phyloP scores from a whole-genome alignment of 2,329 filamentous ascomycete genomes.

The Grosmannia huntii region DNA sequence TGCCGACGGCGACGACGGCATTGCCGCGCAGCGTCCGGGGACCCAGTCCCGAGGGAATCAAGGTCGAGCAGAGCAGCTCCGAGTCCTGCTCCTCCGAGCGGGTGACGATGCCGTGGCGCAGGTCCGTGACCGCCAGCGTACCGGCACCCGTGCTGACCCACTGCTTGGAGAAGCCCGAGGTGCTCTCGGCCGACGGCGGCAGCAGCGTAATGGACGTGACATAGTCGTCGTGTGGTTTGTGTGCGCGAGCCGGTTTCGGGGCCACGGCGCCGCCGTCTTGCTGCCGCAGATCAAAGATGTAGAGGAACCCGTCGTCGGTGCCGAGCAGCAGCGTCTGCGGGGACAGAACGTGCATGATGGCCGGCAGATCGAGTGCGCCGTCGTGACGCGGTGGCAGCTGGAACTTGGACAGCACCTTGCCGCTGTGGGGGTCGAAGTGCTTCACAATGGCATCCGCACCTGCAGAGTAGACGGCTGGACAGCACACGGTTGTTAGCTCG shows the following conservation, averaged over 20 bases:
- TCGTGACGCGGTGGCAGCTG: conserved; percentile 49
- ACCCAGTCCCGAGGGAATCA: conserved; percentile 59
- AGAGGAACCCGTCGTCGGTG: conserved; percentile 79
- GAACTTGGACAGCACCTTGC: conserved; percentile 69
- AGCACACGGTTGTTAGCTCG: neutral
- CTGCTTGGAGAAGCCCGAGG: conserved; percentile 82
- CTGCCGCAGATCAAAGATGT: conserved; percentile 69
- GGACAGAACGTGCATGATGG: conserved; percentile 69
- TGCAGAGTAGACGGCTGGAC: conserved; percentile 46
- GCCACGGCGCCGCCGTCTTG: conserved; percentile 33
- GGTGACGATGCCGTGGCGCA: conserved; percentile 73
- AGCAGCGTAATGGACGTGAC: conserved; percentile 78
- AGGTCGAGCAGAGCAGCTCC: conserved; percentile 70
- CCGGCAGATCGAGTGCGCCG: conserved; percentile 40
- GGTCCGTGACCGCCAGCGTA: conserved; percentile 79
- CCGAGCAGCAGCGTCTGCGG: conserved; percentile 80
- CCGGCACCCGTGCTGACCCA: conserved; percentile 90
- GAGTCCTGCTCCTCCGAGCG: conserved; percentile 93
- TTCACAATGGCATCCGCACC: conserved; percentile 45
- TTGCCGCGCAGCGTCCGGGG: conserved; percentile 53
- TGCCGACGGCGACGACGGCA: conserved; percentile 65
- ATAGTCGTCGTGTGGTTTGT: conserved; percentile 84
- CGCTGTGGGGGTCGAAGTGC: conserved; percentile 40
- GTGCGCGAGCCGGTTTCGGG: conserved; percentile 61
- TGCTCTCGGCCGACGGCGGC: conserved; percentile 66